Conservation (phyloP, 2,329 filamentous ascomycete species). For the Colletotrichum brevisporum region DNA sequence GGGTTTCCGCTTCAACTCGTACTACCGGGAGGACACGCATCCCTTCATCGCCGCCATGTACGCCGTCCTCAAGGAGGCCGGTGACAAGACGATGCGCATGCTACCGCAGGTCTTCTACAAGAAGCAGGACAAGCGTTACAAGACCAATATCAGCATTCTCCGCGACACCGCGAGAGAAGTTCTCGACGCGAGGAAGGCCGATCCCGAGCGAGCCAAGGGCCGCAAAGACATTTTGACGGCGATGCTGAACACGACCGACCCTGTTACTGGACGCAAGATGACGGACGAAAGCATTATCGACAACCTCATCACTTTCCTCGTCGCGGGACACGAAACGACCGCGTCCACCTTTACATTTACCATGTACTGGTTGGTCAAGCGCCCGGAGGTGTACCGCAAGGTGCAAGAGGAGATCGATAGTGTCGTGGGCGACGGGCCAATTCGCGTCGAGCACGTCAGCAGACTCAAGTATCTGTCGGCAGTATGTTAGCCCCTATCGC, state of each 20-base stretch:
- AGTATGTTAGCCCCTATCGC: conserved; percentile 39
- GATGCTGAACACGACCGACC: conserved; percentile 75
- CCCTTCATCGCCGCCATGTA: conserved; percentile 69
- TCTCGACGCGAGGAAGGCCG: conserved; percentile 69
- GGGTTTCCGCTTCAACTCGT: conserved; percentile 73
- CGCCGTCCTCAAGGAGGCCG: conserved; percentile 68
- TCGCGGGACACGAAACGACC: conserved; percentile 79
- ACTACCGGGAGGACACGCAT: conserved; percentile 62
- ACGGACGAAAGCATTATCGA: conserved; percentile 72
- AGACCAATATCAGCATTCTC: conserved; percentile 65
- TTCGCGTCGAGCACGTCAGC: conserved; percentile 70
- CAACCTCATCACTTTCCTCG: conserved; percentile 79
- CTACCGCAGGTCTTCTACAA: conserved; percentile 63
- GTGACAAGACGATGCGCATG: conserved; percentile 61
- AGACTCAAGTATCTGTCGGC: conserved; percentile 76
- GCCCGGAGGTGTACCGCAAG: conserved; percentile 71
- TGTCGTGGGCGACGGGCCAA: conserved; percentile 70
- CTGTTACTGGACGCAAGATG: conserved; percentile 73
- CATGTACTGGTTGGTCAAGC: conserved; percentile 75
- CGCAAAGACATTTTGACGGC: conserved; percentile 76
- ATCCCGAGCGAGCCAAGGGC: conserved; percentile 61
- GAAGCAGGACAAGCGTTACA: conserved; percentile 60
- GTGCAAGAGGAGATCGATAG: conserved; percentile 78
- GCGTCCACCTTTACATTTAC: conserved; percentile 76
- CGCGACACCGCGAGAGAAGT: conserved; percentile 69